Base-by-base conservation (phyloP, 2,329 filamentous ascomycete genomes). In the Monosporascus sp. region DNA sequence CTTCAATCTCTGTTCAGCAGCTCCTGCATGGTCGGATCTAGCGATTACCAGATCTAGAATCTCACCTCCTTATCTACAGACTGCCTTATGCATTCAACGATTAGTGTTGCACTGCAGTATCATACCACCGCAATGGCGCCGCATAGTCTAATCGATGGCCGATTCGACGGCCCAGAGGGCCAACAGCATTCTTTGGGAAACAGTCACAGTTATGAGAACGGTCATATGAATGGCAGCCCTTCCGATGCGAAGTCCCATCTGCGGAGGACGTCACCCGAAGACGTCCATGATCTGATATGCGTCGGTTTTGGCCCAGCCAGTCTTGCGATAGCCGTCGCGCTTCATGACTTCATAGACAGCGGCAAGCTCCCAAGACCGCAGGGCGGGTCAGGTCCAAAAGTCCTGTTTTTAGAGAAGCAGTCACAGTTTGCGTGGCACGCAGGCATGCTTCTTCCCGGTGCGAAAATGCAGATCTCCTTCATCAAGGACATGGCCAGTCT, bases 391-490 rank as follows among this genome's bases (percentile, higher is more conserved):
- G 50, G 74, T 7, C 88, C 90, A 48, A 91, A 88, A 68, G 85
- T 96, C 3, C 80, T 89, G 45, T 97, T 97, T 72, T 73, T 97
- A 24, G 93, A 97, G 76, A 88, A 89, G 70, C 93, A 97, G 72
- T 66, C 77, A 35, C 75, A 79, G 48, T 97, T 97, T 67, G 84
- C 88, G 54, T 97, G 93, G 93, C 93, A 97, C 71, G 86, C 91
- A 0, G 93, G 93, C 55, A 97, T 97, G 93, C 84, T 97, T 55
- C 81, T 97, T 3, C 90, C 91, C 0, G 92, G 91, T 5, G 89
- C 92, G 50, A 91, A 88, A 74, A 97, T 97, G 93, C 93, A 97
- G 69, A 97, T 97, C 63, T 95, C 90, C 9, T 97, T 96, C 75
- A 81, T 97, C 74, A 97, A 97, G 75, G 93, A 97, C 68, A 82